These are phyloP conservation scores for Prunus campanulata DNA, from an alignment of 306 rosid genomes.

Conservation along the genomic window DNA sequence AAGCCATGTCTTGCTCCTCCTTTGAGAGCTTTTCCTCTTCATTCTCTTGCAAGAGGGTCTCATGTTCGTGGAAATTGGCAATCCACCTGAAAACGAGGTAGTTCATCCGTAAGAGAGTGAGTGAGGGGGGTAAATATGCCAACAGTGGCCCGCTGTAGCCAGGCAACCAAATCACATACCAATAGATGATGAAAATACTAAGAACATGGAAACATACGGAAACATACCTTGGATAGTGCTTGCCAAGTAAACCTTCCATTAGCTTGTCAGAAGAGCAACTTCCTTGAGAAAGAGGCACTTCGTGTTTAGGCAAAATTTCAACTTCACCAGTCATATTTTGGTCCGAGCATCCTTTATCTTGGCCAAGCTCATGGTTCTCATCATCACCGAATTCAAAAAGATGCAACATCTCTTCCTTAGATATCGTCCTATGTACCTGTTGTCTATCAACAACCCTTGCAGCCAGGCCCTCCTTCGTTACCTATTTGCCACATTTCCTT, in stretches of 20 bases:
- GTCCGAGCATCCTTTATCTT: slow-evolving; percentile 42
- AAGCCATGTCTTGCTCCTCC: slow-evolving; percentile 98
- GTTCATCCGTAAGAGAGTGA: not conserved
- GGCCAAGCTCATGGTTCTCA: slow-evolving; percentile 66
- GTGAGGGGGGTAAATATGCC: not conserved
- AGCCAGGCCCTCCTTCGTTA: slow-evolving; percentile 97
- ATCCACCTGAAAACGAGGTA: slow-evolving; percentile 64
- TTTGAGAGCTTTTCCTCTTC: slow-evolving; percentile 92
- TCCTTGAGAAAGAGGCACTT: slow-evolving; percentile 62
- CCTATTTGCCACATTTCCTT: slow-evolving; percentile 44
- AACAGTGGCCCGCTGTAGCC: not conserved
- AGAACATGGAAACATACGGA: slow-evolving; percentile 34
- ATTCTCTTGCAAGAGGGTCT: slow-evolving; percentile 84
- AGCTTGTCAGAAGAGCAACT: slow-evolving; percentile 79
- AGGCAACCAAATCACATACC: slow-evolving; percentile 3
- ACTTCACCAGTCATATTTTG: slow-evolving; percentile 32
- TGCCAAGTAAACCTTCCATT: slow-evolving; percentile 80
- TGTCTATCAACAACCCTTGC: slow-evolving; percentile 98
- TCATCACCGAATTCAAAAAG: slow-evolving; percentile 98
- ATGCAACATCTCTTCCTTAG: slow-evolving; percentile 97
- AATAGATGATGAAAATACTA: slow-evolving; percentile 7
- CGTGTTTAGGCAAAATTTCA: slow-evolving; percentile 46
- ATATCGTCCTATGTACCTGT: slow-evolving; percentile 87
- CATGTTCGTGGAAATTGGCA: slow-evolving; percentile 83
- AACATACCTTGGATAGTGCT: slow-evolving; percentile 76